Evolutionary conservation across 768 basidiomycete genomes (phyloP), one percentile per base, ranked within the genome.

Genomic region (Suillus spraguei): DNA sequence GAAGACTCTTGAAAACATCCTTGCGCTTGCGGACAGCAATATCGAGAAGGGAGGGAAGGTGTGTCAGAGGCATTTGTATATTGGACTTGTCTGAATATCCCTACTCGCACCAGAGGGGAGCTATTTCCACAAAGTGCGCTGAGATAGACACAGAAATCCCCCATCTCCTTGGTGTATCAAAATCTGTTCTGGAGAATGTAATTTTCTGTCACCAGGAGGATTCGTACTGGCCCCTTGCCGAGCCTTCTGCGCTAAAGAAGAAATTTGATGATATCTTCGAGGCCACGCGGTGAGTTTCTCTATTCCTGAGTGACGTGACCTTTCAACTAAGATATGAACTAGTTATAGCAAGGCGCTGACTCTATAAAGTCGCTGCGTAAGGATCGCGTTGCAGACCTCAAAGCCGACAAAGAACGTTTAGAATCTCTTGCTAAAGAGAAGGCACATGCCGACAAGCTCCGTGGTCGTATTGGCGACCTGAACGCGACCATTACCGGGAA

Each of bases 121-220:
- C 87, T 9, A 95, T 99, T 61, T 99, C 97, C 9, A 98, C 97
- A 1, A 98, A 97, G 76, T 99, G 97, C 70, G 94, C 96, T 5
- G 95, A 97, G 76, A 91, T 99, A 85, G 97, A 99, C 71, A 78
- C 83, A 4, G 97, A 99, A 74, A 95, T 99, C 56, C 97, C 97
- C 22, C 86, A 91, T 47, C 78, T 98, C 17, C 84, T 99, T 20
- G 97, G 97, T 36, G 97, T 99, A 14, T 97, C 95, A 14, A 97
- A 96, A 74, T 90, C 96, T n/a, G 96, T 99, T 41, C 87, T 99
- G 28, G 97, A 99, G 70, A 99, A 98, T 72, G 97, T 99, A 70
- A 99, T 99, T 56, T 99, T 99, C 71, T 99, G 97, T 76, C 97
- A 99, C 75, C 97, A 99, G 77, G 97, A 99, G 71, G 97, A 99